Evolutionary conservation across 495 filamentous ascomycete genomes (phyloP).

Genomic region (Penicillium canescens): DNA sequence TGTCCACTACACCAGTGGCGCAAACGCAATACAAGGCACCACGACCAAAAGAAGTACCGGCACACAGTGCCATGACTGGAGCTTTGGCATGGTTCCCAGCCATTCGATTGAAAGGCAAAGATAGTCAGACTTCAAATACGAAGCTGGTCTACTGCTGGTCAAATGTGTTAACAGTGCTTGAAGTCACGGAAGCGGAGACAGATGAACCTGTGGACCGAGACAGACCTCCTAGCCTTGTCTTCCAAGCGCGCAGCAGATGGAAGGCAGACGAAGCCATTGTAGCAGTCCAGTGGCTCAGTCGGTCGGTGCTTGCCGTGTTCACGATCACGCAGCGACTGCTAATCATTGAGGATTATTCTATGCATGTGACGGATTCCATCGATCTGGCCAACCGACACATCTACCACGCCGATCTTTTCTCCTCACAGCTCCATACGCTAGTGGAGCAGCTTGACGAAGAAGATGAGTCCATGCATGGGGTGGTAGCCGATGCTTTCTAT

Average conservation of each 20-base stretch:
- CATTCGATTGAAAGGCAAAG: slow-evolving; percentile 81
- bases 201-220: slow-evolving; percentile 62
- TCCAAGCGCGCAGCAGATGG: slow-evolving; percentile 85
- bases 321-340: slow-evolving; percentile 92
- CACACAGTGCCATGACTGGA: slow-evolving; percentile 88
- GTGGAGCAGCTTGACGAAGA: slow-evolving; percentile 89
- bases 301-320: slow-evolving; percentile 86
- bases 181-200: slow-evolving; percentile 70
- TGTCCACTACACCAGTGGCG: slow-evolving; percentile 92
- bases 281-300: slow-evolving; percentile 93
- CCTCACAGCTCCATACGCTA: slow-evolving; percentile 74
- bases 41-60: slow-evolving; percentile 83
- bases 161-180: slow-evolving; percentile 88
- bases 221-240: slow-evolving; percentile 73
- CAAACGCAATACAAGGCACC: slow-evolving; percentile 94
- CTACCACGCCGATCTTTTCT: slow-evolving; percentile 87
- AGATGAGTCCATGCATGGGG: slow-evolving; percentile 87
- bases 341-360: slow-evolving; percentile 84
- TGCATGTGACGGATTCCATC: slow-evolving; percentile 90
- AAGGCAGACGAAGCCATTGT: slow-evolving; percentile 94
- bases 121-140: slow-evolving; percentile 47
- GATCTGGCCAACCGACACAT: slow-evolving; percentile 91
- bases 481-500: slow-evolving; percentile 95
- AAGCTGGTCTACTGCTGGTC: slow-evolving; percentile 99
- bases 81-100: slow-evolving; percentile 97